A percentile compares a stretch with the other conserved stretches of the same genome.
phyloP scores from a whole-genome alignment of 2,329 filamentous ascomycete genomes.

The Diaporthe humulicola region DNA sequence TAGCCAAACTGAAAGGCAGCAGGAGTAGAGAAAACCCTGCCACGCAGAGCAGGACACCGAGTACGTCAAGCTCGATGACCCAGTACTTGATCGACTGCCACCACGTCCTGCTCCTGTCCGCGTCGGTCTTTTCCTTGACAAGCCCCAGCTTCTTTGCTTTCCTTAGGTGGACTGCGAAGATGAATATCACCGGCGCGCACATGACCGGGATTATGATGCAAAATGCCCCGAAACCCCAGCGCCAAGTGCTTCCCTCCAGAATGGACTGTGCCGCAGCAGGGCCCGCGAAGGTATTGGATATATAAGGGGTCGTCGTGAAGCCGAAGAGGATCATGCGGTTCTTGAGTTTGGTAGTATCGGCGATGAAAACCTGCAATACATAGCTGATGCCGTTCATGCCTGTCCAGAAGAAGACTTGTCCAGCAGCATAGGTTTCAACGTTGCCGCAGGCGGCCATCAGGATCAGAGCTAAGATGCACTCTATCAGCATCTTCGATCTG shows the following conservation, averaged over 20 bases:
- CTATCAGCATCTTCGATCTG: background rate
- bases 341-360: constrained; percentile 25
- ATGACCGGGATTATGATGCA: constrained; percentile 24
- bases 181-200: constrained; percentile 4
- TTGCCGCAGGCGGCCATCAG: constrained; percentile 31
- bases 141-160: constrained; percentile 23
- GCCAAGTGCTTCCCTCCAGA: constrained; percentile 11
- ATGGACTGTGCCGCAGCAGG: constrained; percentile 10
- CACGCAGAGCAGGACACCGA: constrained; percentile 23
- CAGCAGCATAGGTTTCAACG: constrained; percentile 26
- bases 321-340: constrained; percentile 32
- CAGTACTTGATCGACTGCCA: constrained; percentile 16
- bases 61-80: constrained; percentile 3
- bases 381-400: constrained; percentile 32
- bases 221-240: constrained; percentile 14
- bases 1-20: constrained; percentile 32
- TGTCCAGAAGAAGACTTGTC: constrained; percentile 33
- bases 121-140: background rate
- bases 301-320: constrained; percentile 26
- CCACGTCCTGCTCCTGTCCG: constrained; percentile 3
- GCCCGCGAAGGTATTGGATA: constrained; percentile 27
- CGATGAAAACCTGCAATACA: constrained; percentile 21
- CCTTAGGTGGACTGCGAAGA: constrained; percentile 12
- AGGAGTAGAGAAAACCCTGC: constrained; percentile 27
- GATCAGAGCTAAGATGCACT: background rate